These are phyloP conservation scores for Aspergillus latus DNA, from an alignment of 2,329 filamentous ascomycete species.

Conservation along the genomic window DNA sequence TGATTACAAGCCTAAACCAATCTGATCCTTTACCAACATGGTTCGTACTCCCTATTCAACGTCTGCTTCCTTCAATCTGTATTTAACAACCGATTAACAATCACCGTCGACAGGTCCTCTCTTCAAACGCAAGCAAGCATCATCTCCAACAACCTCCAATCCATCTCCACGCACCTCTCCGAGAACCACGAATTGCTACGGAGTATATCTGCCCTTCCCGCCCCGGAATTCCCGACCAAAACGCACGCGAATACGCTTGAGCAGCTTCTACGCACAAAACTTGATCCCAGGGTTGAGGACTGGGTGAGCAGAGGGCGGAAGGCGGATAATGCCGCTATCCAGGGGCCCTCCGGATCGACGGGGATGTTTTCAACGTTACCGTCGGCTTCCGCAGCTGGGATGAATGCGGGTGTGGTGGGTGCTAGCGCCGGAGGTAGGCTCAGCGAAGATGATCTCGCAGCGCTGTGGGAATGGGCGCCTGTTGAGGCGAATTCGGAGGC, in stretches of 20 bases:
- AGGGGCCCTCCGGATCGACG: conserved; percentile 3
- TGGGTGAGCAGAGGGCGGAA: conserved; percentile 65
- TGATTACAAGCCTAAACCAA: conserved; percentile 61
- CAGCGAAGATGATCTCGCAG: conserved; percentile 53
- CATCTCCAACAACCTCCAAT: conserved; percentile 68
- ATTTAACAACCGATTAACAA: no score
- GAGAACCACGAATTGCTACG: conserved; percentile 67
- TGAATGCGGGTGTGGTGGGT: conserved; percentile 6
- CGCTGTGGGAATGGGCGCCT: conserved; percentile 61
- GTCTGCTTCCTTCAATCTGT: conserved; percentile 39
- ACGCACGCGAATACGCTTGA: conserved; percentile 62
- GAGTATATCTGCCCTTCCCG: conserved; percentile 71
- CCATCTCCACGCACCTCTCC: conserved; percentile 64
- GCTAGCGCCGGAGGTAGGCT: conserved; percentile 24
- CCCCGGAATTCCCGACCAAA: conserved; percentile 70
- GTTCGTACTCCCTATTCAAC: conserved; percentile 28
- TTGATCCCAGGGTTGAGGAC: conserved; percentile 74
- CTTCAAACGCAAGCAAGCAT: conserved; percentile 71
- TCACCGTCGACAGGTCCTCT: conserved; percentile 55
- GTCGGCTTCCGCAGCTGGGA: neutral
- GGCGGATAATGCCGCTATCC: neutral
- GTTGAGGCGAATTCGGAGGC: conserved; percentile 49
- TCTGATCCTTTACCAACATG: conserved; percentile 67
- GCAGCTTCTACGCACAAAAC: conserved; percentile 76
- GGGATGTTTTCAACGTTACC: neutral